Evolutionary conservation across 1,284 basidiomycete genomes (phyloP), one percentile per base, ranked within the genome.

Genomic region (Pseudomicrostroma phylloplanum): DNA sequence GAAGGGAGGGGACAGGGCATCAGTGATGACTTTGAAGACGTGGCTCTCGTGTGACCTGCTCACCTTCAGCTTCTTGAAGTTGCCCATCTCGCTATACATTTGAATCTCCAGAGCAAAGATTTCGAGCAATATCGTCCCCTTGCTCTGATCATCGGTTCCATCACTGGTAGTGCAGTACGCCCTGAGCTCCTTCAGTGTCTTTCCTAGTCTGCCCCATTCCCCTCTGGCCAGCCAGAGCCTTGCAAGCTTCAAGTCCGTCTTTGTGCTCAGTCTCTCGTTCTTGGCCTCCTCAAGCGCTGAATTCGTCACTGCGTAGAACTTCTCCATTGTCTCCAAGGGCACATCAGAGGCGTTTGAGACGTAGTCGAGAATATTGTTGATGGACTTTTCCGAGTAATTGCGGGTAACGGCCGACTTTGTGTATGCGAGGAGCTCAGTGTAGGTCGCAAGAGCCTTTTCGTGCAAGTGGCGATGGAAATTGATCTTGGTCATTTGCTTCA

Each of bases 61-160:
- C 23, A 63, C 64, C 63, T 97, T 96, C 58, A 97, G 84, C 80
- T 96, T 96, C 82, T 93, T 92, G 81, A 88, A 89, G 79, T 98
- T 96, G 73, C 89, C 87, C 69, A 88, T 89, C 80, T 96, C 92
- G 71, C 92, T 93, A 81, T 97, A 92, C 96, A 99, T 98, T 78
- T 97, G 94, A 61, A 99, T 98, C 80, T 99, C 94, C 55, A 97
- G 86, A 0, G 96, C 93, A 76, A 96, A 96, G 55, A 98, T 91
- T 81, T 99, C 96, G n/a, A 98, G 85, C 17, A 98, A 83, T 72
- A 92, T 89, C 1, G 92, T 94, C 9, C 91, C 92, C 56, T 89
- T 87, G 9, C 90, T 90, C 74, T 92, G 89, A 73, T 92, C 91
- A 65, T 91, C 88, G 42, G 84, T 84, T 56, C 86, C 88, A 40